Evolutionary conservation across 1,284 basidiomycete genomes (phyloP), one percentile per base, ranked within the genome.

Genomic region (Cryptococcus sp.): DNA sequence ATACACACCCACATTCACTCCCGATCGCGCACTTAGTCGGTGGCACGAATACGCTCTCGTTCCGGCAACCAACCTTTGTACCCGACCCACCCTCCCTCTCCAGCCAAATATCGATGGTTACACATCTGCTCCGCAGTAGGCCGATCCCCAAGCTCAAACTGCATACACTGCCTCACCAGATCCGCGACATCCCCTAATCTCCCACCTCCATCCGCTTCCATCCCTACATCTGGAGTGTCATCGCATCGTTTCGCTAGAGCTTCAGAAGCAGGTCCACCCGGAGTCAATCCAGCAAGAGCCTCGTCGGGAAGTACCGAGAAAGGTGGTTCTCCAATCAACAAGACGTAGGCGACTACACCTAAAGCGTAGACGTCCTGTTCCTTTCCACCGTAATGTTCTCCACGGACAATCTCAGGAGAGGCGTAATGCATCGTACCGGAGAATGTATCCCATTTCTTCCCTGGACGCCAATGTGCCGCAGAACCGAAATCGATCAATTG

Each of bases 281-380:
- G 48, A 3, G 37, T 41, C 3, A 73, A 49, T 2, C 70, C 72
- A n/a, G 49, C 60, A 19, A 73, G 56, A 7, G 72, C 70, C 43
- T 72, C 72, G 45, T 73, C 70, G 7, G 67, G 67, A 25, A 76
- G 55, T 7, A 69, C 69, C 73, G 86, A 84, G 77, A 96, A 96
- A 1, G 93, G 92, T 63, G 91, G 96, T 77, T 97, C 91, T 19
- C 94, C 94, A 22, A 92, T 87, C 14, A 98, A 81, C 52, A 98
- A 82, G 50, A 98, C 96, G 71, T 93, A 98, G 11, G 86, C 90
- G 16, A 98, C 90, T 11, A 98, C 92, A n/a, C 94, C 94, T 53
- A 96, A 87, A 1, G 94, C 94, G 94, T 94, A 98, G 0, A 98
- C 86, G 64, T 98, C 94, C 75, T 98, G 93, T 69, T 94, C 91